Conservation (phyloP, 495 filamentous ascomycete species). For the Talaromyces stipitatus region DNA sequence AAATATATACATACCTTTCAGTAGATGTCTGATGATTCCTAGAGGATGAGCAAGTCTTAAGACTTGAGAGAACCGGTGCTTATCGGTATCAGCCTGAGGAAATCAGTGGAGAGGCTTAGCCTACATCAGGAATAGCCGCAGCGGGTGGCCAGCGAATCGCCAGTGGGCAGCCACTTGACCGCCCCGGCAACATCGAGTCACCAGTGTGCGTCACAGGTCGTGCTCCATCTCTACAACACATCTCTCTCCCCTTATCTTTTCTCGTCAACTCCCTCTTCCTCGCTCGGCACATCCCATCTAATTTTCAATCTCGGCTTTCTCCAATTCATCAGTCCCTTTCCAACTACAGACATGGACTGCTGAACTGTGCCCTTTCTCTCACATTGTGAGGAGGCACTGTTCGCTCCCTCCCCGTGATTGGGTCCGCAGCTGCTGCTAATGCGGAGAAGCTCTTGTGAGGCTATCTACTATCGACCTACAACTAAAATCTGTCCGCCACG, state of each 20-base stretch:
- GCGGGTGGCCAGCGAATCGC: neutral
- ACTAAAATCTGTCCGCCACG: neutral
- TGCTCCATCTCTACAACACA: neutral
- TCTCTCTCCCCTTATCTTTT: slow-evolving; percentile 3
- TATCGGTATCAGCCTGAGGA: neutral
- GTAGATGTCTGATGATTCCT: too few species aligned
- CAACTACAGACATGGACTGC: neutral
- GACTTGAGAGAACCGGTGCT: neutral
- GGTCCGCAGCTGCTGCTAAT: slow-evolving; percentile 23
- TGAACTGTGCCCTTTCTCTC: slow-evolving; percentile 15
- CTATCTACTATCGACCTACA: neutral
- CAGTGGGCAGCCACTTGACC: neutral
- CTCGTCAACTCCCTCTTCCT: neutral
- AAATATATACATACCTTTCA: neutral
- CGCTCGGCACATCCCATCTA: neutral
- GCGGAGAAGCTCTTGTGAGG: slow-evolving; percentile 34
- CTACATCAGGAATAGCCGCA: neutral
- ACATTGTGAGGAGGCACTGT: slow-evolving; percentile 23
- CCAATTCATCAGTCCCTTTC: neutral
- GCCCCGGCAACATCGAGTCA: slow-evolving; percentile 2
- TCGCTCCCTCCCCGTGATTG: slow-evolving; percentile 13
- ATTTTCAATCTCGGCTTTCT: neutral
- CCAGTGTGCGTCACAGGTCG: slow-evolving; percentile 6
- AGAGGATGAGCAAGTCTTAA: too few species aligned
- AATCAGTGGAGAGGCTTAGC: neutral